Conservation (phyloP, 805 yeast genomes). For the Ogataea henricii region DNA sequence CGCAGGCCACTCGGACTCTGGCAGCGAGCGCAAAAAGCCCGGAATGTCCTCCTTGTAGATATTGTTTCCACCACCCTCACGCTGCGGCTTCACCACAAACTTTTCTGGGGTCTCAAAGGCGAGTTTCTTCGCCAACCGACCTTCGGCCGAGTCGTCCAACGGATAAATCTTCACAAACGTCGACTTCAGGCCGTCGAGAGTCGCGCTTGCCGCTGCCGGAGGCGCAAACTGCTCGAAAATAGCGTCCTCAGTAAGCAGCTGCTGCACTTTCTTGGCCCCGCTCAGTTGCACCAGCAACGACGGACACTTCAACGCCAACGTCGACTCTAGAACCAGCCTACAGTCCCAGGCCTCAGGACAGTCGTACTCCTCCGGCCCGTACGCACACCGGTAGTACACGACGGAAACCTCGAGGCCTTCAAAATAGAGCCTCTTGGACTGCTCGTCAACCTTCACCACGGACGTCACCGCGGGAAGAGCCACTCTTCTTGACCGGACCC, state of each 20-base stretch:
- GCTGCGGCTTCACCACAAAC: slow-evolving; percentile 91
- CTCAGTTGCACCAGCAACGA: slow-evolving; percentile 84
- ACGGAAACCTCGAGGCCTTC: slow-evolving; percentile 77
- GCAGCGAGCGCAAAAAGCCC: slow-evolving; percentile 56
- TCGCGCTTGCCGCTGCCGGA: neutral
- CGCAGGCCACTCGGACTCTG: slow-evolving; percentile 80
- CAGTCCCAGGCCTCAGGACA: slow-evolving; percentile 73
- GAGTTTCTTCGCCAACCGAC: slow-evolving; percentile 59
- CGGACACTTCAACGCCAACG: slow-evolving; percentile 89
- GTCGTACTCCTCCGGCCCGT: slow-evolving; percentile 79
- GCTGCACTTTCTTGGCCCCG: slow-evolving; percentile 94
- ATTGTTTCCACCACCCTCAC: slow-evolving; percentile 99
- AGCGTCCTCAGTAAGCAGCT: slow-evolving; percentile 64
- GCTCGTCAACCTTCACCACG: slow-evolving; percentile 43
- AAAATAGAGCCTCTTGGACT: slow-evolving; percentile 53
- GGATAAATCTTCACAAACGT: slow-evolving; percentile 92
- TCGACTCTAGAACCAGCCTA: slow-evolving; percentile 68
- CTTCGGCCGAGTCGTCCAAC: slow-evolving; percentile 68
- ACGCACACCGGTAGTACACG: slow-evolving; percentile 88
- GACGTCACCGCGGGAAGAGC: slow-evolving; percentile 60
- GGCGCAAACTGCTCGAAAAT: slow-evolving; percentile 50
- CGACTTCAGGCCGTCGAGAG: slow-evolving; percentile 37
- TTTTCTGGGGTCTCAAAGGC: slow-evolving; percentile 69
- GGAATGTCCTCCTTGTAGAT: slow-evolving; percentile 88
- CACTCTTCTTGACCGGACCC: slow-evolving; percentile 63